Evolutionary conservation across 1,139 yeast genomes (phyloP), one percentile per base, ranked within the genome.

Genomic region (Pichia sp.): DNA sequence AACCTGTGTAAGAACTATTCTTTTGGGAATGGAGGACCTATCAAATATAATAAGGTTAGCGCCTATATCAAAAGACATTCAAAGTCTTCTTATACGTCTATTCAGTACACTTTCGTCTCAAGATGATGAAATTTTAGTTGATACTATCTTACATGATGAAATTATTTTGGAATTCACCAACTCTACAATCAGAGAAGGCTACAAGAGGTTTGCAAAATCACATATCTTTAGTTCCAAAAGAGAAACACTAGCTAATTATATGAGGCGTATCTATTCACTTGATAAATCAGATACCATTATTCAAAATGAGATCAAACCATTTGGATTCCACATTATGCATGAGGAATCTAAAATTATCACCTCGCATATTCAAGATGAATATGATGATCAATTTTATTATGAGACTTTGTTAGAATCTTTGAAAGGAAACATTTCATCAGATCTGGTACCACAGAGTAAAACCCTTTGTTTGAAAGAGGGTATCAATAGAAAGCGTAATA

Each of bases 391-490:
- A 9, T 1, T 14, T 12, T 12, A 77, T 53, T 67, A 69, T 41
- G 55, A 64, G 12, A 31, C 12, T 31, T 3, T 21, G 8, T n/a
- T 20, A 9, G 25, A 21, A n/a, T 20, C 24, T 7, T 52, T 76
- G 44, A 71, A 71, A 44, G 52, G 61, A 19, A 79, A 42, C 18
- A 34, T 47, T 1, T 53, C 57, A 1, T 50, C 31, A 56, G 58
- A 20, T 34, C 44, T 3, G 3, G 48, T 52, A 6, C 44, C 46
- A 2, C 39, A 42, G 5, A 59, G 53, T 9, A 79, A 77, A 68
- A 59, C 67, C 2, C 57, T 84, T 21, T 91, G 82, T 52, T 71
- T 71, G 34, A 77, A 79, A 42, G 94, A 84, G 56, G 82, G 84
- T 35, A 64, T 68, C 24, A 77, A 79, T 51, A 62, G 91, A 45